Conservation (phyloP, 495 filamentous ascomycete species). For the Penicillium crystallinum region DNA sequence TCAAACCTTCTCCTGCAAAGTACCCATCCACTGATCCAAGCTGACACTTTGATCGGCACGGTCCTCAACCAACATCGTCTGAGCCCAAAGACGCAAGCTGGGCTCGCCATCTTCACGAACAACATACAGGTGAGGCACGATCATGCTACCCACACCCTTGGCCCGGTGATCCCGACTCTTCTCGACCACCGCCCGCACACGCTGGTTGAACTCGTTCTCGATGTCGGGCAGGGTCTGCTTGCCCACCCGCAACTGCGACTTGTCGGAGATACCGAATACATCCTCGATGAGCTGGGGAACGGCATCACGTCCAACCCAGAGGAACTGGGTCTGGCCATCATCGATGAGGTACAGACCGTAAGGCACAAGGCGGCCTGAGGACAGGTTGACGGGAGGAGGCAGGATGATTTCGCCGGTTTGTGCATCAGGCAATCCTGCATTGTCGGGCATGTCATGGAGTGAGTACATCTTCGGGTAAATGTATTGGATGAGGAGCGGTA, state of each 20-base stretch:
- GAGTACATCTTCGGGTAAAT: conserved; percentile 94
- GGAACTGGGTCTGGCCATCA: conserved; percentile 94
- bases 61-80: conserved; percentile 93
- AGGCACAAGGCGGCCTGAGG: conserved; percentile 78
- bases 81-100: conserved; percentile 90
- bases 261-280: conserved; percentile 81
- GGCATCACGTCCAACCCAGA: conserved; percentile 92
- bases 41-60: conserved; percentile 90
- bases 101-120: conserved; percentile 95
- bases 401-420: conserved; percentile 82
- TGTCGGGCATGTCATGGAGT: conserved; percentile 97
- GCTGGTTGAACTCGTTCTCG: conserved; percentile 95
- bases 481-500: conserved; percentile 91
- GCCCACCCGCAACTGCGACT: conserved; percentile 78
- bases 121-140: conserved; percentile 86
- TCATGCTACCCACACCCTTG: conserved; percentile 84
- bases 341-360: conserved; percentile 98
- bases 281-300: conserved; percentile 84
- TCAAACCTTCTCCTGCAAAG: conserved; percentile 92
- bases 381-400: conserved; percentile 79
- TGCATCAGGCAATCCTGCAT: conserved; percentile 76
- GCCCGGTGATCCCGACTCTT: conserved; percentile 85
- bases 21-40: conserved; percentile 87
- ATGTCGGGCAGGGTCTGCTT: conserved; percentile 80
- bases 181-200: conserved; percentile 79